Percentiles rank a stretch among this genome's conserved stretches.
phyloP scores from a whole-genome alignment of 2,329 filamentous ascomycete genomes.

The Cytospora chrysosperma region DNA sequence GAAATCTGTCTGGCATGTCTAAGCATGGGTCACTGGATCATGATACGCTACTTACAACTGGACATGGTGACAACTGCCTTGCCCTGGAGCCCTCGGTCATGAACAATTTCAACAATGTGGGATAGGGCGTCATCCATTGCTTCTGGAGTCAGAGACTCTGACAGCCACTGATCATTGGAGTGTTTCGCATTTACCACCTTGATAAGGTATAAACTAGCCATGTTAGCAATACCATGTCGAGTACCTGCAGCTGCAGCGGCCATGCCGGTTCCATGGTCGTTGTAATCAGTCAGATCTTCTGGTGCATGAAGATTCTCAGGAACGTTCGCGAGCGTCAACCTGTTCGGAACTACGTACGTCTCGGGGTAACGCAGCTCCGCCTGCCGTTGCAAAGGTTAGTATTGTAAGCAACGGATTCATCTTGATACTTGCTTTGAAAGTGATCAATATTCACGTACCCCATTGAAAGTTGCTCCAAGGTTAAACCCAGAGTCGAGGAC shows the following conservation, averaged over 20 bases:
- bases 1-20: neutral
- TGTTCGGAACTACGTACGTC: neutral
- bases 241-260: neutral
- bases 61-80: slow-evolving; percentile 1
- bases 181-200: neutral
- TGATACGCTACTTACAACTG: neutral
- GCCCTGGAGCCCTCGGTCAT: neutral
- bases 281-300: neutral
- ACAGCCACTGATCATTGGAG: neutral
- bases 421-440: too few species aligned
- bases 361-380: slow-evolving; percentile 2
- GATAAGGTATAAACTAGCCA: neutral
- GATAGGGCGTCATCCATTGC: neutral
- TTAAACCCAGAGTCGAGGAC: neutral
- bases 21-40: neutral
- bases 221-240: neutral
- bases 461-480: neutral
- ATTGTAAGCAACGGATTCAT: too few species aligned
- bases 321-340: neutral
- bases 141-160: neutral
- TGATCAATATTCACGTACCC: neutral
- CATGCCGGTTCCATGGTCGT: neutral
- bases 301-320: neutral
- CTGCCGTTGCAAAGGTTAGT: neutral
- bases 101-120: neutral